phyloP scores from a whole-genome alignment of 2,329 filamentous ascomycete genomes.

The Aspergillus udagawae region DNA sequence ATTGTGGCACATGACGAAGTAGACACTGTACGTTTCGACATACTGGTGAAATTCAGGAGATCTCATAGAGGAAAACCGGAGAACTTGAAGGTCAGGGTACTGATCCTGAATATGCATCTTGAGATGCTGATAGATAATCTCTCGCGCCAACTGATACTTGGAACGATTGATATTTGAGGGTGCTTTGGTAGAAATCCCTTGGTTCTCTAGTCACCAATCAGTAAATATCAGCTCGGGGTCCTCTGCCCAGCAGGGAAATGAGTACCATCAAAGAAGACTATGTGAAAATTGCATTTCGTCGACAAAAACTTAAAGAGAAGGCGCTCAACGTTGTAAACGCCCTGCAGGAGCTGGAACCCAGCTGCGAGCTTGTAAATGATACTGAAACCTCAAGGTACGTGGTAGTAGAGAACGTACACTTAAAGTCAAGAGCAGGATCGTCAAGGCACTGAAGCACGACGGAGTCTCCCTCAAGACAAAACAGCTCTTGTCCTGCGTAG shows the following conservation, averaged over 20 bases:
- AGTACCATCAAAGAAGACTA: conserved; percentile 11
- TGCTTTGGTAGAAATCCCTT: conserved; percentile 18
- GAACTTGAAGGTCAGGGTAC: conserved; percentile 32
- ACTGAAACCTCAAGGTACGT: neutral
- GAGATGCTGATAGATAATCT: conserved; percentile 62
- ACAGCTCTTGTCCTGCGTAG: conserved; percentile 9
- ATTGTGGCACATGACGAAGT: conserved; percentile 66
- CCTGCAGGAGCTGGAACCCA: conserved; percentile 10
- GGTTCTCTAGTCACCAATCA: neutral
- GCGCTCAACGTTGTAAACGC: conserved; percentile 6
- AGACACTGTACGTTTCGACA: conserved; percentile 50
- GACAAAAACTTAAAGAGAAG: conserved; percentile 4
- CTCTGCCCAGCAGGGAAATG: neutral
- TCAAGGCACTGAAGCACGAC: conserved; percentile 10
- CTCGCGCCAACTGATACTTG: conserved; percentile 60
- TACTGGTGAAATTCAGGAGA: conserved; percentile 53
- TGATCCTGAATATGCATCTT: conserved; percentile 36
- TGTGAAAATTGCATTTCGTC: conserved; percentile 7
- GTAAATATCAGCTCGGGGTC: neutral
- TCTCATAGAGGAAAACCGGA: neutral
- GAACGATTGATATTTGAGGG: conserved; percentile 24
- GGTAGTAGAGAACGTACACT: neutral
- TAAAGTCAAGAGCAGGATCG: conserved; percentile 6
- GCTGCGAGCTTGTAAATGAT: neutral
- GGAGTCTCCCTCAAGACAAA: conserved; percentile 12